These are phyloP conservation scores for Coemansia asiatica DNA, from an alignment of 192 early-diverging fungal genomes.

Conservation along the genomic window DNA sequence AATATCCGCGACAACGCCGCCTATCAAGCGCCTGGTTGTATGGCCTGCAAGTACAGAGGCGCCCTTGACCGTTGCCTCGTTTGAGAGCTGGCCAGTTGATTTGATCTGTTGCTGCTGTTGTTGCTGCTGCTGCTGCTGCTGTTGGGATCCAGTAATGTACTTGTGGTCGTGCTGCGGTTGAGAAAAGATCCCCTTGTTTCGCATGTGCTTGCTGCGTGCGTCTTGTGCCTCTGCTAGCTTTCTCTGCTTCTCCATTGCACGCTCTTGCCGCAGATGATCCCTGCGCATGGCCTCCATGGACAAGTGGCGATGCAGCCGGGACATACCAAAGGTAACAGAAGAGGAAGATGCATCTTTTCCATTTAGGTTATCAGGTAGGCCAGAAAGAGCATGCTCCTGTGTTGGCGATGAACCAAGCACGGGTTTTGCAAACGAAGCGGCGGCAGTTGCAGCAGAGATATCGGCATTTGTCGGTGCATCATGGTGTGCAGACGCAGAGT, in stretches of 20 bases:
- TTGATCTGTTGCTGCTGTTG: constrained; percentile 6
- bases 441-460: neutral
- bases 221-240: constrained; percentile 18
- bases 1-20: constrained; percentile 37
- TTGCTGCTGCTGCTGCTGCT: constrained; percentile 4
- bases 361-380: neutral
- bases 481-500: constrained; percentile 31
- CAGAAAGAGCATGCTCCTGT: neutral
- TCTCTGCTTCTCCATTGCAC: constrained; percentile 30
- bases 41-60: constrained; percentile 6
- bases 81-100: neutral
- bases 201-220: constrained; percentile 11
- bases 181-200: neutral
- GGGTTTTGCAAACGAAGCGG: constrained; percentile 37
- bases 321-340: constrained; percentile 17
- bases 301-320: constrained; percentile 46
- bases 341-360: neutral
- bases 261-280: constrained; percentile 44
- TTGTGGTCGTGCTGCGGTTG: neutral
- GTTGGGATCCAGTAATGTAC: neutral
- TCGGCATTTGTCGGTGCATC: constrained; percentile 1
- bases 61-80: constrained; percentile 3
- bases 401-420: constrained; percentile 30
- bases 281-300: constrained; percentile 50
- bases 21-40: constrained; percentile 39